A percentile compares a stretch with the other conserved stretches of the same genome.
Evolutionary conservation across 169 alveolate genomes (phyloP).

Genomic region (Eimeria falciformis): DNA sequence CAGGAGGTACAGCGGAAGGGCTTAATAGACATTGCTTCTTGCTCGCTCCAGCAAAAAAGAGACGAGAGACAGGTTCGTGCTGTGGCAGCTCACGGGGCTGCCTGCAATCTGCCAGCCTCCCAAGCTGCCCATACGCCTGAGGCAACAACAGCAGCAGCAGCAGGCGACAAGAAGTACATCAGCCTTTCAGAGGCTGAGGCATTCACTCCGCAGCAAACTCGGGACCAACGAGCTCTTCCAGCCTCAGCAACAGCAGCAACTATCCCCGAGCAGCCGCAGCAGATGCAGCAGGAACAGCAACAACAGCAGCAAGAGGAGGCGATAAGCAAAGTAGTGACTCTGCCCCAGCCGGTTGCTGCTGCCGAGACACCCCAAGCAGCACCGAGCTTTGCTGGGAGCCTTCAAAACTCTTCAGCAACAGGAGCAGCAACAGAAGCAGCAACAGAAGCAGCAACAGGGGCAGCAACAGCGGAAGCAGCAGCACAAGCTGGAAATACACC

Average conservation of each 20-base stretch:
- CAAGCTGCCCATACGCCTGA: not conserved
- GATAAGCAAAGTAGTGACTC: not conserved
- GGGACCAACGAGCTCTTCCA: too few relatives aligned
- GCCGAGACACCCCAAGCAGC: not conserved
- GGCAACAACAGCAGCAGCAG: slow-evolving; percentile 22
- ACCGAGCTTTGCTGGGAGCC: not conserved
- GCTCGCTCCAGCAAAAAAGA: not conserved
- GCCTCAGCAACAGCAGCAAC: not conserved
- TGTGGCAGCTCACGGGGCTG: slow-evolving; percentile 63
- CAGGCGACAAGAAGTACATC: too few relatives aligned
- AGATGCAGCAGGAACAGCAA: slow-evolving; percentile 22
- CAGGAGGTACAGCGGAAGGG: slow-evolving; percentile 10
- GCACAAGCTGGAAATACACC: too few relatives aligned
- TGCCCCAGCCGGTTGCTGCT: slow-evolving; percentile 1
- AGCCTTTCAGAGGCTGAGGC: too few relatives aligned
- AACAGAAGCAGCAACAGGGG: not conserved
- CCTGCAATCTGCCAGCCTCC: not conserved
- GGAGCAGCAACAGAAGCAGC: not conserved
- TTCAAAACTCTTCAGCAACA: not conserved
- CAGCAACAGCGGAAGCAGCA: slow-evolving; percentile 28
- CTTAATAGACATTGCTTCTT: not conserved
- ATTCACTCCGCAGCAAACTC: too few relatives aligned
- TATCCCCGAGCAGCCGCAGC: not conserved
- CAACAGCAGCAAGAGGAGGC: not conserved
- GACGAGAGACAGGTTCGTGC: not conserved